A percentile compares a stretch with the other conserved stretches of the same genome.
phyloP scores from a whole-genome alignment of 768 basidiomycete genomes.

The Mycena vulgaris region DNA sequence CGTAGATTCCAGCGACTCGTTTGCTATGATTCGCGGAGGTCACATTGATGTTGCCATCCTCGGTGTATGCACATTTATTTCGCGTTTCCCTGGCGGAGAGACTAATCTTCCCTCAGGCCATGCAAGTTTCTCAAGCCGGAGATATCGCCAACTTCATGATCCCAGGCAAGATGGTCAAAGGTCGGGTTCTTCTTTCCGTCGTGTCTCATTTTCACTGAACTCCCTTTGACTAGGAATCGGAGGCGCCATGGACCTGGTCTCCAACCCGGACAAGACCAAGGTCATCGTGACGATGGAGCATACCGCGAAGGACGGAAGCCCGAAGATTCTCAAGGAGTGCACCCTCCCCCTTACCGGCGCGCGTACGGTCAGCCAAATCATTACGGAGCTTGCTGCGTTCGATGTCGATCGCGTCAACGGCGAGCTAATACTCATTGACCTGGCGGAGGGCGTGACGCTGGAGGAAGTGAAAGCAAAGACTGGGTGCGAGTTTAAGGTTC shows the following conservation, averaged over 20 bases:
- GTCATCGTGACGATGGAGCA: conserved; percentile 94
- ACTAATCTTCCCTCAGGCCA: conserved; percentile 69
- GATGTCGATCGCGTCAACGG: conserved; percentile 86
- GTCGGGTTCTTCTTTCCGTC: conserved; percentile 47
- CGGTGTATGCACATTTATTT: conserved; percentile 69
- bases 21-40: conserved; percentile 98
- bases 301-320: conserved; percentile 89
- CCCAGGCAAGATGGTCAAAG: conserved; percentile 93
- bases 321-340: conserved; percentile 90
- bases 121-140: conserved; percentile 94
- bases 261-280: conserved; percentile 96
- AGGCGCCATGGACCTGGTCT: conserved; percentile 96
- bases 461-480: conserved; percentile 93
- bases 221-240: conserved; percentile 78
- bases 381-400: conserved; percentile 95
- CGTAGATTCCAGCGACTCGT: conserved; percentile 91
- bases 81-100: conserved; percentile 7
- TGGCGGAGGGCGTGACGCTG: conserved; percentile 87
- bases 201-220: conserved; percentile 28
- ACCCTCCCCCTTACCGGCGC: conserved; percentile 91
- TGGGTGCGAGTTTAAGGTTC: conserved; percentile 83
- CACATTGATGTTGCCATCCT: conserved; percentile 96
- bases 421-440: conserved; percentile 80
- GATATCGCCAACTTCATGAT: conserved; percentile 99
- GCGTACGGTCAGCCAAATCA: conserved; percentile 88